Percentiles rank a stretch among this genome's conserved stretches.
Evolutionary conservation across 2,329 filamentous ascomycete genomes (phyloP).

Genomic region (Talaromyces piceae): DNA sequence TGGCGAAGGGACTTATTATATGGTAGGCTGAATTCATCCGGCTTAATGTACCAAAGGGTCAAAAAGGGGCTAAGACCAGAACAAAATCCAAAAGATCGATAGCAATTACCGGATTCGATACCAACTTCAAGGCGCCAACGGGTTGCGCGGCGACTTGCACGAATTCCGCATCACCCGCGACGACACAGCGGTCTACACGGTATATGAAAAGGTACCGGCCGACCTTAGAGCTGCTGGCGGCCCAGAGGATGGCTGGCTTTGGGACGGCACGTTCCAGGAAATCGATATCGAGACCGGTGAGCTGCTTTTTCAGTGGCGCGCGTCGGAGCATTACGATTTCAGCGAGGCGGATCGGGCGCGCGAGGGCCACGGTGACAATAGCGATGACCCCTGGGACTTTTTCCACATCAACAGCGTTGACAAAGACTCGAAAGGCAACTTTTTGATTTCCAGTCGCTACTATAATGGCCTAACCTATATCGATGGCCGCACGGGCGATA

Average conservation of each 20-base stretch:
- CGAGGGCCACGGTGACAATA: slow-evolving; percentile 15
- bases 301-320: slow-evolving; percentile 41
- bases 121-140: not conserved
- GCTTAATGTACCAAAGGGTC: not conserved
- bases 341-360: slow-evolving; percentile 16
- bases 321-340: slow-evolving; percentile 36
- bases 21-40: not conserved
- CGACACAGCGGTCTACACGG: slow-evolving; percentile 36
- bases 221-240: slow-evolving; percentile 34
- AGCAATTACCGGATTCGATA: slow-evolving; percentile 1
- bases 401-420: slow-evolving; percentile 52
- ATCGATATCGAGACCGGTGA: slow-evolving; percentile 38
- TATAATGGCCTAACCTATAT: slow-evolving; percentile 43
- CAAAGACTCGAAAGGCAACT: slow-evolving; percentile 46
- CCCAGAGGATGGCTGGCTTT: slow-evolving; percentile 30
- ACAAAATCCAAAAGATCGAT: not conserved
- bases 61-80: not conserved
- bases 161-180: slow-evolving; percentile 39
- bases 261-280: slow-evolving; percentile 39
- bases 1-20: slow-evolving; percentile 5
- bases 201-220: slow-evolving; percentile 32
- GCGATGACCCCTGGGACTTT: slow-evolving; percentile 41
- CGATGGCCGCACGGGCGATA: slow-evolving; percentile 39
- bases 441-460: slow-evolving; percentile 47
- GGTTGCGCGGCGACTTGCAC: slow-evolving; percentile 30